These are phyloP conservation scores for Ophiosphaerella herpotricha DNA, from an alignment of 2,329 filamentous ascomycete genomes.

Conservation along the genomic window DNA sequence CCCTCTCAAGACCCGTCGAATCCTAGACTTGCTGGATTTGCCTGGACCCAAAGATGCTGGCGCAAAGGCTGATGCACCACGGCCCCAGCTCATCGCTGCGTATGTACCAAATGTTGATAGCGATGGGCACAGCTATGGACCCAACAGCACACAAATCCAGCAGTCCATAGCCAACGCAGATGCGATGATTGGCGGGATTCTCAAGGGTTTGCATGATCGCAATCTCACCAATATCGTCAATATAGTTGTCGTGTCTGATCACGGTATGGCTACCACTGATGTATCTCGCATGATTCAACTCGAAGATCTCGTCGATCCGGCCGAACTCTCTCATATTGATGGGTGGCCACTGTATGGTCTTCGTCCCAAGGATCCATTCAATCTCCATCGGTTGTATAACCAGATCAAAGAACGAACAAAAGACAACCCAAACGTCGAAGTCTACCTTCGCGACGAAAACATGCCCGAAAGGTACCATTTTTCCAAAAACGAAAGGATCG, in stretches of 20 bases:
- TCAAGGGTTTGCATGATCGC: slow-evolving; percentile 74
- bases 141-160: slow-evolving; percentile 91
- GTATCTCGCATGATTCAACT: slow-evolving; percentile 80
- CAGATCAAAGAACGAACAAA: slow-evolving; percentile 58
- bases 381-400: slow-evolving; percentile 71
- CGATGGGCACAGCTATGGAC: slow-evolving; percentile 85
- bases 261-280: slow-evolving; percentile 96
- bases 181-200: slow-evolving; percentile 75
- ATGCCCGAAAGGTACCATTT: slow-evolving; percentile 97
- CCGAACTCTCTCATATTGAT: slow-evolving; percentile 79
- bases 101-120: slow-evolving; percentile 93
- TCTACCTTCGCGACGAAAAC: slow-evolving; percentile 82
- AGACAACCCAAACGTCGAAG: slow-evolving; percentile 73
- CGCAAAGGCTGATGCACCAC: slow-evolving; percentile 55
- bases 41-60: slow-evolving; percentile 69
- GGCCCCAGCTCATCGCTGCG: slow-evolving; percentile 89
- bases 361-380: slow-evolving; percentile 71
- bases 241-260: slow-evolving; percentile 93
- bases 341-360: slow-evolving; percentile 94
- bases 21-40: slow-evolving; percentile 82
- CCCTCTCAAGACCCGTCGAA: slow-evolving; percentile 73
- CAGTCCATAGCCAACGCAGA: slow-evolving; percentile 80
- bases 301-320: slow-evolving; percentile 82
- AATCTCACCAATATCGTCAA: slow-evolving; percentile 92
- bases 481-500: slow-evolving; percentile 82